A percentile compares a stretch with the other conserved stretches of the same genome.
These are phyloP conservation scores for Microsporum audouinii DNA, from an alignment of 2,329 filamentous ascomycete species.

Conservation along the genomic window DNA sequence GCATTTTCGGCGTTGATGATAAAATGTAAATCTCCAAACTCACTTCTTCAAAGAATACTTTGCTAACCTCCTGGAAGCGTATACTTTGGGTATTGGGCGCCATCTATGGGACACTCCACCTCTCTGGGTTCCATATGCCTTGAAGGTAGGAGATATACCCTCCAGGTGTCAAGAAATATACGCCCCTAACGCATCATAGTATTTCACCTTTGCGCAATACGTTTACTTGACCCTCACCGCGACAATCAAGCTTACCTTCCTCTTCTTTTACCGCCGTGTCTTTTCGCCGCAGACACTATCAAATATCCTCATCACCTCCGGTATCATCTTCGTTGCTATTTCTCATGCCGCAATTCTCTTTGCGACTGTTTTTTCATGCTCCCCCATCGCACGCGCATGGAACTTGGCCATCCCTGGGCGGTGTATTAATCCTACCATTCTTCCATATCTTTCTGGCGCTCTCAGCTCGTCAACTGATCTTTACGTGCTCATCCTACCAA, in stretches of 20 bases:
- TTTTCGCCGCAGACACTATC: constrained; percentile 3
- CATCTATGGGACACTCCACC: constrained; percentile 5
- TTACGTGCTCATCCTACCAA: constrained; percentile 2
- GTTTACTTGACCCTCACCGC: neutral
- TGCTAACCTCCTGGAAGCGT: neutral
- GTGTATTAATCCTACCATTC: constrained; percentile 13
- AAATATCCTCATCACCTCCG: neutral
- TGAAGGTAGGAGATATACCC: neutral
- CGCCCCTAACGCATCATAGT: neutral
- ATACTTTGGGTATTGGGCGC: neutral
- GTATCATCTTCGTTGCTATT: constrained; percentile 13
- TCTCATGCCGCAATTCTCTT: constrained; percentile 17
- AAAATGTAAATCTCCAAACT: neutral
- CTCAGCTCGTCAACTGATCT: neutral
- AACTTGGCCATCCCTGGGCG: constrained; percentile 11
- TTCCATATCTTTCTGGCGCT: neutral
- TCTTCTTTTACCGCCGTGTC: constrained; percentile 3
- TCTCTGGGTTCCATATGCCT: neutral
- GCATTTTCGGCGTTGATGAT: constrained; percentile 3
- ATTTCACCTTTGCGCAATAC: constrained; percentile 5
- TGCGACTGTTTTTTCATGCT: constrained; percentile 14
- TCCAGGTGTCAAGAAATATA: neutral
- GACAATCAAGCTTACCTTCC: constrained; percentile 1
- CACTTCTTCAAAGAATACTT: neutral
- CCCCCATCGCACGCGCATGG: constrained; percentile 15